A percentile compares a stretch with the other conserved stretches of the same genome.
These are phyloP conservation scores for Botrytis aclada DNA, from an alignment of 2,329 filamentous ascomycete species.

Conservation along the genomic window DNA sequence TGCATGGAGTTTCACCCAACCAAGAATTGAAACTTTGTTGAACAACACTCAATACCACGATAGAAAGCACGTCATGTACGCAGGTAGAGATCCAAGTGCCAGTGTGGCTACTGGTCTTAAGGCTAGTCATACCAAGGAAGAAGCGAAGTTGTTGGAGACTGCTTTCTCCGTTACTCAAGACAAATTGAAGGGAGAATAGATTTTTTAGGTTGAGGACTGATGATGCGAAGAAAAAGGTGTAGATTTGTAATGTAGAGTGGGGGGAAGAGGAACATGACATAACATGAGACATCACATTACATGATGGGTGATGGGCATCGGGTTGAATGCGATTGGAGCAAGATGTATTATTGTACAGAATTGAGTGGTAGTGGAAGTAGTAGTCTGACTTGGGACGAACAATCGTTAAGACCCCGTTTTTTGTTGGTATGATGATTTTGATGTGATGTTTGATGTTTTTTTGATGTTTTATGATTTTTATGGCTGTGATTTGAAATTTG, in stretches of 20 bases:
- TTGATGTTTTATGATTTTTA: neutral
- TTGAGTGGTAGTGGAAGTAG: neutral
- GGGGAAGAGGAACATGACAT: neutral
- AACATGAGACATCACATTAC: neutral
- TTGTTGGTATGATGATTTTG: neutral
- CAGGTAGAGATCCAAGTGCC: constrained; percentile 87
- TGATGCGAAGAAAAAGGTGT: neutral
- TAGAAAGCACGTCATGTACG: constrained; percentile 95
- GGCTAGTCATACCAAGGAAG: constrained; percentile 84
- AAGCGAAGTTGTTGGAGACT: constrained; percentile 73
- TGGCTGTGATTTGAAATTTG: neutral
- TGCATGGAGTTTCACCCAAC: constrained; percentile 96
- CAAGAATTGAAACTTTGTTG: constrained; percentile 91
- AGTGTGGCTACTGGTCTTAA: constrained; percentile 94
- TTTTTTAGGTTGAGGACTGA: neutral
- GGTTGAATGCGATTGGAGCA: constrained; percentile 21
- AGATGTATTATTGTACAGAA: constrained; percentile 34
- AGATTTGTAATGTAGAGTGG: constrained; percentile 16
- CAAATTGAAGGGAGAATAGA: constrained; percentile 59
- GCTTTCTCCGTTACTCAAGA: constrained; percentile 64
- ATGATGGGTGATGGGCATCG: constrained; percentile 4
- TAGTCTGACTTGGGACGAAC: neutral
- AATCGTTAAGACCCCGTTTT: neutral
- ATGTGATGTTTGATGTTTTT: neutral
- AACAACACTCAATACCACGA: constrained; percentile 92